A percentile compares a stretch with the other conserved stretches of the same genome.
phyloP scores from a whole-genome alignment of 768 basidiomycete genomes.

The Pleurotus tuoliensis region DNA sequence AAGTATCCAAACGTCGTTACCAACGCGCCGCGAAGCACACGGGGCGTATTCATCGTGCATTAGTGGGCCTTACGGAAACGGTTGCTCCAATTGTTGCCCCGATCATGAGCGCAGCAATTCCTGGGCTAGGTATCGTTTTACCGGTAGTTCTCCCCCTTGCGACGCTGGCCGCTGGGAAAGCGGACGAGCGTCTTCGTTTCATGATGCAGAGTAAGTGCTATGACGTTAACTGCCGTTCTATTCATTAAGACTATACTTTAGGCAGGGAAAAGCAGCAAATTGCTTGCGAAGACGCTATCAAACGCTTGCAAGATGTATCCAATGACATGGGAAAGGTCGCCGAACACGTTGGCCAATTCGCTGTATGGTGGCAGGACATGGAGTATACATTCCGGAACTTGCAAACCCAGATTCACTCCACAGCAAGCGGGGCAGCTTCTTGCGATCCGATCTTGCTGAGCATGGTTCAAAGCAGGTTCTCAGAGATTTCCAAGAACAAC shows the following conservation, averaged over 20 bases:
- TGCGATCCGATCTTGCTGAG: neutral
- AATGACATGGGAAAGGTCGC: slow-evolving; percentile 1
- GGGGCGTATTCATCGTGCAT: neutral
- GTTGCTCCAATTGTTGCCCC: neutral
- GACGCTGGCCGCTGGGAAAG: neutral
- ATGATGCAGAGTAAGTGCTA: neutral
- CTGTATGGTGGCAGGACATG: slow-evolving; percentile 6
- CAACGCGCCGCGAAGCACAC: neutral
- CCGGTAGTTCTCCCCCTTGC: neutral
- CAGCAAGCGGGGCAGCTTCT: neutral
- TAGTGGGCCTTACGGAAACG: neutral
- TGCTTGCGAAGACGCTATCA: slow-evolving; percentile 1
- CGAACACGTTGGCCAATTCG: slow-evolving; percentile 4
- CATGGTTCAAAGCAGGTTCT: neutral
- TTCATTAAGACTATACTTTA: neutral
- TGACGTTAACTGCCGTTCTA: neutral
- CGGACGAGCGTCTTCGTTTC: neutral
- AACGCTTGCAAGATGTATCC: neutral
- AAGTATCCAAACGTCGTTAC: neutral
- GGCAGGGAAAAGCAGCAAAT: neutral
- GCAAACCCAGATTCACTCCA: neutral
- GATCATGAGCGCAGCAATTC: slow-evolving; percentile 3
- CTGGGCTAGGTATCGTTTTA: neutral
- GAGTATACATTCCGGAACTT: neutral
- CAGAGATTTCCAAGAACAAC: neutral